phyloP scores from a whole-genome alignment of 1,139 yeast genomes.

The Debaryomyces singareniensis region DNA sequence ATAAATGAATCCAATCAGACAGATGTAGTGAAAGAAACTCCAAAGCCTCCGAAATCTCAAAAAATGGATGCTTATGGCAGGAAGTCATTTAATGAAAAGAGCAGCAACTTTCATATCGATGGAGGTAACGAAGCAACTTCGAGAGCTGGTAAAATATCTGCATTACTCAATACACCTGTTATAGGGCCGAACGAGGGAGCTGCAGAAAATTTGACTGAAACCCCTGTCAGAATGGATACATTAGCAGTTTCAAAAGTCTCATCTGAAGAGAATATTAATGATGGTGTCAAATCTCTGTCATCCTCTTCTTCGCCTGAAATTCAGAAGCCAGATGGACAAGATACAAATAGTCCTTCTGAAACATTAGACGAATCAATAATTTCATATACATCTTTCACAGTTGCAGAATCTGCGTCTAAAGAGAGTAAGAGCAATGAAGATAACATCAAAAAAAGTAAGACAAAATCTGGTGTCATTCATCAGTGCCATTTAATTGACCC shows the following conservation, averaged over 20 bases:
- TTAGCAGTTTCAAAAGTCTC: neutral
- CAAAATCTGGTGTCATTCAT: constrained; percentile 29
- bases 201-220: constrained; percentile 5
- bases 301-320: neutral
- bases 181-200: constrained; percentile 5
- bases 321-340: neutral
- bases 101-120: neutral
- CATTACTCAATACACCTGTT: neutral
- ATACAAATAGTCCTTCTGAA: neutral
- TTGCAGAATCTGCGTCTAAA: too few relatives aligned
- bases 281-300: constrained; percentile 2
- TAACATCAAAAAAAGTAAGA: constrained; percentile 13
- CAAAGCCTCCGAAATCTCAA: neutral
- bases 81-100: neutral
- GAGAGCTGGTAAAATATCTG: neutral
- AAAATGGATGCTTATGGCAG: constrained; percentile 1
- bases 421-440: constrained; percentile 4
- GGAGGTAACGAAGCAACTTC: neutral
- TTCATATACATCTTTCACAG: too few relatives aligned
- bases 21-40: constrained; percentile 1
- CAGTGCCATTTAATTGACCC: constrained; percentile 41
- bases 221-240: neutral
- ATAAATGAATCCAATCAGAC: constrained; percentile 8
- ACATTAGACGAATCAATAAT: too few relatives aligned
- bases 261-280: neutral